Percentiles rank a stretch among this genome's conserved stretches.
These are phyloP conservation scores for Populus tomentosa DNA, from an alignment of 441 rosid species.

Conservation along the genomic window DNA sequence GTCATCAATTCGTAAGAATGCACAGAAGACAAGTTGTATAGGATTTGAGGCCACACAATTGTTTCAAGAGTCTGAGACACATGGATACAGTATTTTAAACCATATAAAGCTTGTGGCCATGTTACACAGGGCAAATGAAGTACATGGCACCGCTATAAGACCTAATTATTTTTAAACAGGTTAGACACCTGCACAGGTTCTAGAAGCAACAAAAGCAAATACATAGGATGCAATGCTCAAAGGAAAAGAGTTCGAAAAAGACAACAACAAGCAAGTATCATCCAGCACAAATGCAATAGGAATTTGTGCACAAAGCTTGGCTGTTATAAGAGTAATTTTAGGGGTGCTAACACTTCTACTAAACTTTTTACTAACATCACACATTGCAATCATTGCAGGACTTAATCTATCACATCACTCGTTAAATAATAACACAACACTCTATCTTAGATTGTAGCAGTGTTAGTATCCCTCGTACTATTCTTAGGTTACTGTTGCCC, in stretches of 20 bases:
- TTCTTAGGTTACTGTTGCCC: neutral
- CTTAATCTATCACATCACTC: neutral
- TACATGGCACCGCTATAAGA: neutral
- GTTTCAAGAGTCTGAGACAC: neutral
- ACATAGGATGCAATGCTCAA: neutral
- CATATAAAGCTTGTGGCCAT: neutral
- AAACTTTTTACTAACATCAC: neutral
- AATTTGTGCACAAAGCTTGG: neutral
- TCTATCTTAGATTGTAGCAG: neutral
- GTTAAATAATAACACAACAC: neutral
- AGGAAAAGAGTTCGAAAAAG: neutral
- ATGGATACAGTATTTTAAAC: neutral
- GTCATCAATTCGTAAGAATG: neutral
- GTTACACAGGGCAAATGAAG: neutral
- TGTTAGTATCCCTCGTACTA: neutral
- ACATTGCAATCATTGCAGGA: neutral
- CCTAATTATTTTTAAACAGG: neutral
- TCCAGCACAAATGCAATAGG: neutral
- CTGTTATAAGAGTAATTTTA: neutral
- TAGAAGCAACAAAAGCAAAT: neutral
- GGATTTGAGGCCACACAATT: neutral
- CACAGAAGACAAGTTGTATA: neutral
- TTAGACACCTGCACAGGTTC: neutral
- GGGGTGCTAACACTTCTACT: neutral
- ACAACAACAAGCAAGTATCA: neutral